A percentile compares a stretch with the other conserved stretches of the same genome.
phyloP scores from a whole-genome alignment of 1,284 basidiomycete species.

The Puccinia novopanici region DNA sequence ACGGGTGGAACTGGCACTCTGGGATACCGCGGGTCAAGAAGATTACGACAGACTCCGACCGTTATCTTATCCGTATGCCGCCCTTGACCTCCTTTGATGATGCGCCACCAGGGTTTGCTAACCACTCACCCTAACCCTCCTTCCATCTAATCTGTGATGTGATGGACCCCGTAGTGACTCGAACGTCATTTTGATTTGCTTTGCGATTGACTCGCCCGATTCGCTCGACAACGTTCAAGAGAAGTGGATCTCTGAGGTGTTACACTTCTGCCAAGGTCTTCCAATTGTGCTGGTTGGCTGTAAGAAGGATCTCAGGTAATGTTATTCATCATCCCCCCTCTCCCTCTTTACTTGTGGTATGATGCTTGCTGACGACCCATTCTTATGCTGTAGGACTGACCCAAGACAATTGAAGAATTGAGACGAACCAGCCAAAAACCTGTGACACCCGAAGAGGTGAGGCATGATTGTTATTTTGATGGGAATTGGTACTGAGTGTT shows the following conservation, averaged over 20 bases:
- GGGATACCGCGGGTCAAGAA: conserved; percentile 95
- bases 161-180: conserved; percentile 71
- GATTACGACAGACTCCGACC: conserved; percentile 31
- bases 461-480: conserved; percentile 55
- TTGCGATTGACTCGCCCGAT: conserved; percentile 86
- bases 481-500: neutral
- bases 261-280: conserved; percentile 83
- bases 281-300: conserved; percentile 89
- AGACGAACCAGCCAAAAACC: conserved; percentile 78
- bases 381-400: conserved; percentile 67
- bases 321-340: neutral
- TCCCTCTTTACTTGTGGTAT: too few species aligned
- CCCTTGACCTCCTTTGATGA: too few species aligned
- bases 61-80: conserved; percentile 34
- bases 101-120: too few species aligned
- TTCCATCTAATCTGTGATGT: too few species aligned
- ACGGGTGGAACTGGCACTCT: conserved; percentile 86
- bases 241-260: conserved; percentile 94
- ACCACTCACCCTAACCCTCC: too few species aligned
- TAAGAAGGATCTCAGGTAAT: conserved; percentile 75
- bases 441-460: conserved; percentile 72
- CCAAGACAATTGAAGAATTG: conserved; percentile 75
- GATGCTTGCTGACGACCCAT: too few species aligned
- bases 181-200: conserved; percentile 90
- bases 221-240: conserved; percentile 93